Evolutionary conservation across 768 basidiomycete species (phyloP), one percentile per base, ranked within the genome.

Genomic region (Boletus speciosus): DNA sequence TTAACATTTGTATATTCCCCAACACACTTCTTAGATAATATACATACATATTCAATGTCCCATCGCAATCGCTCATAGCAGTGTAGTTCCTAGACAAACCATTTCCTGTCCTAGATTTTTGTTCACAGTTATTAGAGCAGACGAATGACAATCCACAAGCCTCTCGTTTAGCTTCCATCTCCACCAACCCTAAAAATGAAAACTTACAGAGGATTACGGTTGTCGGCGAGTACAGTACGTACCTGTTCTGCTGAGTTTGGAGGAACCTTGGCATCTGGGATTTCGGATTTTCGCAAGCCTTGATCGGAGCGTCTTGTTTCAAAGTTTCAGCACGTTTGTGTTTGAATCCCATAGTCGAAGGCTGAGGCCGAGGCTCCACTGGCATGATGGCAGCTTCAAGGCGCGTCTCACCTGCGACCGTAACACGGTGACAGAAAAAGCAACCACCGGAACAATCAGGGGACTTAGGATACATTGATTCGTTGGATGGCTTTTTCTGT

Each of bases 61-160:
- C 43, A 23, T 58, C 31, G 46, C 45, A 40, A 49, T 37, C 21
- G 16, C 39, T 38, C n/a, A 35, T 21, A n/a, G 31, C 34, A 21
- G 43, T 46, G 38, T 62, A 43, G 32, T 49, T 42, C 38, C 27
- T 58, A 54, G 49, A 59, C 42, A 36, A 47, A n/a, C 15, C 10
- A 41, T 27, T 41, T 52, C 39, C 11, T 35, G 10, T 29, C 35
- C 16, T 55, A 50, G 48, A 57, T 41, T 35, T 56, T 29, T 19
- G 6, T 57, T 44, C 14, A 46, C 25, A 10, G 12, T 37, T 43
- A 43, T n/a, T 54, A 47, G 37, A 48, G 23, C 27, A 36, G 8
- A 58, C 15, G 16, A 51, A 37, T 46, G 27, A 10, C 21, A 46
- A 36, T 36, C 12, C 27, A 48, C 35, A 25, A 27, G 4, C 27